Evolutionary conservation across 306 rosid species (phyloP), one percentile per base, ranked within the genome.

Genomic region (Lagenaria siceraria): DNA sequence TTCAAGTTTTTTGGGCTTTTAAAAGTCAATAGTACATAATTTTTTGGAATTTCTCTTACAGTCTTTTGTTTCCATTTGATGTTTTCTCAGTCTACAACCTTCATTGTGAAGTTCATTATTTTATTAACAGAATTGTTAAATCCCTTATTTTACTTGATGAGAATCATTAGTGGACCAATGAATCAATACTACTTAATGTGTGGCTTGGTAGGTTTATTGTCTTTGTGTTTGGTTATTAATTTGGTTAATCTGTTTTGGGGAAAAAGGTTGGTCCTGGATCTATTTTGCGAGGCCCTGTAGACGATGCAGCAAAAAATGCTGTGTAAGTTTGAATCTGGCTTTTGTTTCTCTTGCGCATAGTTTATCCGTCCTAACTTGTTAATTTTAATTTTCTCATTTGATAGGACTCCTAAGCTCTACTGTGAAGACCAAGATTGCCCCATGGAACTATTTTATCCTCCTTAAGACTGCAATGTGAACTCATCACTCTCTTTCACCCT

Each of bases 391-490:
- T 79, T 58, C 75, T 36, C 85, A 76, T 80, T 74, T 79, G 76
- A 52, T 85, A 96, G 99, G 80, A 90, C 97, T 43, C 99, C 98
- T 68, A 90, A 81, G 86, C 90, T 96, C 46, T 87, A 88, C 71
- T 96, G 99, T 82, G 89, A 83, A 81, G 86, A 85, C 33, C 48
- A 90, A 81, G 82, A 83, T 77, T 96, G 99, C 81, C 98, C 99
- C 9, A 8, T 64, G 63, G 99, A 96, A 66, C 87, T 96, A 78
- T 82, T 92, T 77, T 90, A 86, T 77, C 99, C 99, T 40, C 99
- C 99, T 42, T 98, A 96, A 84, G 99, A 96, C 87, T 96, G 99
- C 88, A 96, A 92, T 78, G 98, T 96, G 83, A 96, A 96, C 81
- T 83, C 99, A 70, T 96, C 99, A 24, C 78, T 96, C 74, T 82